Evolutionary conservation across 331 rosid species (phyloP).

Genomic region (Quercus phellos): DNA sequence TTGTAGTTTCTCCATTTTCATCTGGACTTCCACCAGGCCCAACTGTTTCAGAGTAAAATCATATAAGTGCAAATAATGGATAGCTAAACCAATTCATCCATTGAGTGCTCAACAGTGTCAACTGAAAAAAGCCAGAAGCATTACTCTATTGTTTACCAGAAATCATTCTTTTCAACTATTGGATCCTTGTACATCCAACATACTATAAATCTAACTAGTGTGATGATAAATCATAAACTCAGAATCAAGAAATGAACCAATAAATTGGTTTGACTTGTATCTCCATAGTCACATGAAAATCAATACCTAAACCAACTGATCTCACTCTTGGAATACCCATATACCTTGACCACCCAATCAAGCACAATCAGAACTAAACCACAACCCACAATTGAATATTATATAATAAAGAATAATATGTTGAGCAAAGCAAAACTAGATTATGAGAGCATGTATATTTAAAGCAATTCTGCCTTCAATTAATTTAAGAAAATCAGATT

Average conservation of each 20-base stretch:
- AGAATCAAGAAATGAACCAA: neutral
- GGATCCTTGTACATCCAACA: neutral
- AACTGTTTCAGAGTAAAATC: constrained; percentile 41
- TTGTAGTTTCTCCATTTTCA: constrained; percentile 90
- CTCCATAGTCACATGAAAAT: neutral
- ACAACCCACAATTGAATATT: neutral
- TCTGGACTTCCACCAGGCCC: constrained; percentile 99
- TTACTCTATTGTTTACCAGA: neutral
- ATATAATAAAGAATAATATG: neutral
- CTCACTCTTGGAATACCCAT: neutral
- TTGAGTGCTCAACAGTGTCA: neutral
- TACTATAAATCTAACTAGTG: too few species aligned
- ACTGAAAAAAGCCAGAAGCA: neutral
- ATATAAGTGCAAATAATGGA: neutral
- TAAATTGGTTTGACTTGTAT: neutral
- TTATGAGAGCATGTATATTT: neutral
- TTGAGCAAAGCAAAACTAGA: neutral
- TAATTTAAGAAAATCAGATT: constrained; percentile 1
- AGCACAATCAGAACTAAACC: neutral
- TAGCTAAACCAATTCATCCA: neutral
- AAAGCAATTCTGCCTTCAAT: neutral
- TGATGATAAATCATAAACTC: neutral
- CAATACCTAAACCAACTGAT: neutral
- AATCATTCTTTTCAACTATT: neutral
- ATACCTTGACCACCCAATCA: neutral